Evolutionary conservation across 1,284 basidiomycete genomes (phyloP).

Genomic region (Sporisorium graminicola): DNA sequence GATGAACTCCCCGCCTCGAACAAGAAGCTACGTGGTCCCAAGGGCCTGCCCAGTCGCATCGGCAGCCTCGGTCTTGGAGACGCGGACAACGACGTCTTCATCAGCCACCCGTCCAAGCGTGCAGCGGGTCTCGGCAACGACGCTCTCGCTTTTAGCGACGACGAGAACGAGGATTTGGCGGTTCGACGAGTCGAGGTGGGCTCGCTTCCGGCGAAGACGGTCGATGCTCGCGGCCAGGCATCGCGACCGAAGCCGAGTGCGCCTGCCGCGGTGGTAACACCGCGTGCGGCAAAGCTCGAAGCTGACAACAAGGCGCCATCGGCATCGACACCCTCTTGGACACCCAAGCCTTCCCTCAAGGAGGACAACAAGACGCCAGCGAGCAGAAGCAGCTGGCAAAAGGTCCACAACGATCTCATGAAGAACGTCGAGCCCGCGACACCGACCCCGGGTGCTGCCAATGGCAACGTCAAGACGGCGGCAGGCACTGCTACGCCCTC

Average conservation of each 20-base stretch:
- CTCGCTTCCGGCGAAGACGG: conserved; percentile 26
- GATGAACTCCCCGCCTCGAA: conserved; percentile 34
- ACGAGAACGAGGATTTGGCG: conserved; percentile 48
- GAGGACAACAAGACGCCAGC: conserved; percentile 24
- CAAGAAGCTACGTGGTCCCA: conserved; percentile 52
- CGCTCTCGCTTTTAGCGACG: conserved; percentile 50
- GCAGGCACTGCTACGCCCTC: conserved; percentile 25
- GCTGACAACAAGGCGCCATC: conserved; percentile 32
- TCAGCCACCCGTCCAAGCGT: conserved; percentile 40
- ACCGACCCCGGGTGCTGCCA: conserved; percentile 23
- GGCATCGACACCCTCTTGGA: conserved; percentile 8
- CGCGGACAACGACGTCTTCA: conserved; percentile 35
- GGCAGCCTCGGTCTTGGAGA: conserved; percentile 48
- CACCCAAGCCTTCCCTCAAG: conserved; percentile 18
- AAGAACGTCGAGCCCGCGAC: conserved; percentile 48
- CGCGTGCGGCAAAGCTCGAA: conserved; percentile 19
- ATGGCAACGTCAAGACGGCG: conserved; percentile 23
- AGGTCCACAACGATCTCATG: conserved; percentile 51
- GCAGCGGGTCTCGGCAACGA: conserved; percentile 53
- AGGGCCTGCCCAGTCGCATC: conserved; percentile 43
- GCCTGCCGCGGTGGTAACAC: conserved; percentile 19
- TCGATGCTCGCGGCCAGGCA: conserved; percentile 38
- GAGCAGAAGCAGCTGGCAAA: conserved; percentile 49
- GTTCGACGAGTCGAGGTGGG: conserved; percentile 53
- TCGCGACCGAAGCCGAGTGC: conserved; percentile 27